These are phyloP conservation scores for Hygrocybe punicea DNA, from an alignment of 768 basidiomycete genomes.

Conservation along the genomic window DNA sequence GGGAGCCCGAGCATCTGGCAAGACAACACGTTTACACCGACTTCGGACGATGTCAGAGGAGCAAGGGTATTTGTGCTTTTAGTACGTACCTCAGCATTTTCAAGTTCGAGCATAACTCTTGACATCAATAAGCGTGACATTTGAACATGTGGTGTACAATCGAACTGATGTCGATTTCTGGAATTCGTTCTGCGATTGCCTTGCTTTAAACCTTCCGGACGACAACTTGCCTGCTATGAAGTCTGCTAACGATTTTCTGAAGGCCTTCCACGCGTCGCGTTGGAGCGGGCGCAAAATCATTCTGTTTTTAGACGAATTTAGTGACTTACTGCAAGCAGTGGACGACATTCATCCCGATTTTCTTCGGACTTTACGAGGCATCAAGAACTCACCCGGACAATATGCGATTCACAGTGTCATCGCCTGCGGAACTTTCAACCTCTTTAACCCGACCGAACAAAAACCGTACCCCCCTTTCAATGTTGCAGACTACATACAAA, in stretches of 20 bases:
- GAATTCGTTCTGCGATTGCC: no score
- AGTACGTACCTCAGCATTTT: neutral
- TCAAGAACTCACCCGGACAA: neutral
- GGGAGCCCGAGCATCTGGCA: conserved; percentile 1
- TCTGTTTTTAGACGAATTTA: conserved; percentile 3
- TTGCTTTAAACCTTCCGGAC: no score
- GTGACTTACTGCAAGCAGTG: neutral
- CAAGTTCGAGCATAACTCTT: no score
- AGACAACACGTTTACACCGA: neutral
- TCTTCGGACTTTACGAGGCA: neutral
- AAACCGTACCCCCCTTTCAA: neutral
- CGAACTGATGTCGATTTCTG: no score
- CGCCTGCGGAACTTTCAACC: neutral
- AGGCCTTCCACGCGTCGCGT: neutral
- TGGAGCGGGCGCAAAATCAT: neutral
- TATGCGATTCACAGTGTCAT: conserved; percentile 1
- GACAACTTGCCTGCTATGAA: neutral
- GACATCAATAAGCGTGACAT: no score
- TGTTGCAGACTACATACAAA: neutral
- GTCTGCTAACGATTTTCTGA: conserved; percentile 1
- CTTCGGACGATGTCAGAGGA: neutral
- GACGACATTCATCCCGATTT: neutral
- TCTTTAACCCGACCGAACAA: neutral
- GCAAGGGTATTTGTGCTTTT: neutral
- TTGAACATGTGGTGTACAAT: no score